Conservation (phyloP, 768 basidiomycete species). For the Mycena albidolilacea region DNA sequence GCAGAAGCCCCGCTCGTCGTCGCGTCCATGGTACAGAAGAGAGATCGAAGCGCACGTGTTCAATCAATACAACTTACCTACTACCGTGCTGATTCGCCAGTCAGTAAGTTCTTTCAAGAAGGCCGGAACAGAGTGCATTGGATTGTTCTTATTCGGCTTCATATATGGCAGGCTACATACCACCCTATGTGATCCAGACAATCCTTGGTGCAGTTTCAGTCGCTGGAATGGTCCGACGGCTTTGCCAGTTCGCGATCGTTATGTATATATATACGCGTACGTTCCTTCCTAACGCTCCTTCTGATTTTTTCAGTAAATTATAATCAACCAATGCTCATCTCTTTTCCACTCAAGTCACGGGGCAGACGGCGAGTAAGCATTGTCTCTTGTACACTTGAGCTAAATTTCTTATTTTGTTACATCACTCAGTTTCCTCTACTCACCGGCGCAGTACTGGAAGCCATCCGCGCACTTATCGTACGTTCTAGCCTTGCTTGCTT, state of each 20-base stretch:
- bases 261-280: background rate
- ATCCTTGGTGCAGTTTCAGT: conserved; percentile 85
- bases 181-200: conserved; percentile 81
- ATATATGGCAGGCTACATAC: conserved; percentile 54
- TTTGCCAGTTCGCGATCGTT: conserved; percentile 60
- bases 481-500: conserved; percentile 35
- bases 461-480: conserved; percentile 74
- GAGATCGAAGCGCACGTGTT: background rate
- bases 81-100: conserved; percentile 29
- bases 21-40: conserved; percentile 34
- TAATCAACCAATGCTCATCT: too few relatives aligned
- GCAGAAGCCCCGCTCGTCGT: background rate
- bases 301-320: background rate
- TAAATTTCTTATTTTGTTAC: too few relatives aligned
- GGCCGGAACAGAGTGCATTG: conserved; percentile 71
- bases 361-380: conserved; percentile 70
- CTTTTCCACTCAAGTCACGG: conserved; percentile 52
- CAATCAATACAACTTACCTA: background rate
- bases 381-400: too few relatives aligned
- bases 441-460: conserved; percentile 73
- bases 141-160: background rate
- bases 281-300: background rate
- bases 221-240: conserved; percentile 77
- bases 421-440: conserved; percentile 61
- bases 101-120: conserved; percentile 87